phyloP scores from a whole-genome alignment of 2,329 filamentous ascomycete genomes.

The Stachybotrys elegans region DNA sequence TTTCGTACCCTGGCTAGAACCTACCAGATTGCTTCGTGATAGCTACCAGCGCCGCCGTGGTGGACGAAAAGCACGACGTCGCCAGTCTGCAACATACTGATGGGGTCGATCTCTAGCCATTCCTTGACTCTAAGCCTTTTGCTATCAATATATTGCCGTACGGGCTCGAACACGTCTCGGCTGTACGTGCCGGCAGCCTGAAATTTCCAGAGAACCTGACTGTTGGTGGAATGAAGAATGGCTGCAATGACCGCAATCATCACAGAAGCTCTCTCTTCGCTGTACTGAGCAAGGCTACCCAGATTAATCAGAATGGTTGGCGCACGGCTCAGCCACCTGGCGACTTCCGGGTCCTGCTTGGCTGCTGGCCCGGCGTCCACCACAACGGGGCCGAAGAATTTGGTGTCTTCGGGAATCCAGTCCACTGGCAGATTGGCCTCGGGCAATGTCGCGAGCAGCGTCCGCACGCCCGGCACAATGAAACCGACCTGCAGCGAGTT shows the following conservation, averaged over 20 bases:
- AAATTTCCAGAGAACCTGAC: slow-evolving; percentile 24
- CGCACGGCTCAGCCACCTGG: slow-evolving; percentile 12
- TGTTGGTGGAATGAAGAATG: slow-evolving; percentile 9
- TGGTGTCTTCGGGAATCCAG: slow-evolving; percentile 14
- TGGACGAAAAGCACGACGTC: slow-evolving; percentile 24
- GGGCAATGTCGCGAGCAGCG: not conserved
- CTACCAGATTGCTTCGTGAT: slow-evolving; percentile 35
- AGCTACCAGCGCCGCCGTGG: slow-evolving; percentile 31
- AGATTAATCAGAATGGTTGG: slow-evolving; percentile 21
- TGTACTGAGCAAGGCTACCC: slow-evolving; percentile 11
- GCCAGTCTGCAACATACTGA: slow-evolving; percentile 23
- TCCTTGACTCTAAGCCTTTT: not conserved
- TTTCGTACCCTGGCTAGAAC: slow-evolving; percentile 7
- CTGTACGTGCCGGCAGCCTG: slow-evolving; percentile 8
- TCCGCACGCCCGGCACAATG: not conserved
- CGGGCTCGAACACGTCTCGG: slow-evolving; percentile 4
- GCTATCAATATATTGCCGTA: not conserved
- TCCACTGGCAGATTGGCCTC: not conserved
- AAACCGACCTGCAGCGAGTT: not conserved
- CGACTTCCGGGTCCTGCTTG: slow-evolving; percentile 19
- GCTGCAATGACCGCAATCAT: slow-evolving; percentile 16
- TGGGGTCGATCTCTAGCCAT: slow-evolving; percentile 20
- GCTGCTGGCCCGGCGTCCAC: slow-evolving; percentile 11
- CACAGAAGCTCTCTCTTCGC: not conserved
- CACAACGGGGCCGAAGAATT: slow-evolving; percentile 15